Base-by-base conservation (phyloP, 192 early-diverging fungal genomes). In the Rhizophagus clarus region DNA sequence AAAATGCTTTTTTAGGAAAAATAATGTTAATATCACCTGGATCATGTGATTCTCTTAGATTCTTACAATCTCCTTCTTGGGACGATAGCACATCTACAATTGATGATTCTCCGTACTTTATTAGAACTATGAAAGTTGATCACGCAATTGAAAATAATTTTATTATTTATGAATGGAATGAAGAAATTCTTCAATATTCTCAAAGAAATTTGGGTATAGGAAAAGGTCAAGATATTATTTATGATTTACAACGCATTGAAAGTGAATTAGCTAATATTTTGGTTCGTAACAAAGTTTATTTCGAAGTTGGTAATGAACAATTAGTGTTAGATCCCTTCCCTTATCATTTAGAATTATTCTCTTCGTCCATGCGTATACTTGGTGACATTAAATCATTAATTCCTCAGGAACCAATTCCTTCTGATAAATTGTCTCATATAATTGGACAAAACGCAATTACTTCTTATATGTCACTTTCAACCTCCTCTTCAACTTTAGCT, bases 171-270 rank as follows among this genome's bases (percentile, higher is more conserved):
- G 24, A 28, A 47, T 72, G 71, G 80, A 60, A 81, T 69, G n/a
- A 28, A 37, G 17, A 62, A 12, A 64, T 81, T 26, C 28, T 81
- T 9, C 32, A 77, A 37, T 77, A 81, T 63, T 66, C 61, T 32
- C 74, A 81, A 26, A 51, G 75, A n/a, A 81, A 68, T 76, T 26
- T 74, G 4, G 42, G 29, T 6, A 6, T 78, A 4, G 80, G 80
- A 22, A 61, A 29, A 28, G 80, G 80, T 17, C 29, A 34, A 37
- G 72, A 73, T 42, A 67, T 75, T 20, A 60, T 51, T 15, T 81
- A 81, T 76, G 80, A 81, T 47, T 45, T 81, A 10, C 32, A 62
- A n/a, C 76, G 37, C 10, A 81, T 81, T 24, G 80, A 76, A 62
- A 24, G 2, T 11, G 75, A 77, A 40, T 74, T 81, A 24, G 74